Base-by-base conservation (phyloP, 805 yeast genomes). In the Yarrowia hollandica region DNA sequence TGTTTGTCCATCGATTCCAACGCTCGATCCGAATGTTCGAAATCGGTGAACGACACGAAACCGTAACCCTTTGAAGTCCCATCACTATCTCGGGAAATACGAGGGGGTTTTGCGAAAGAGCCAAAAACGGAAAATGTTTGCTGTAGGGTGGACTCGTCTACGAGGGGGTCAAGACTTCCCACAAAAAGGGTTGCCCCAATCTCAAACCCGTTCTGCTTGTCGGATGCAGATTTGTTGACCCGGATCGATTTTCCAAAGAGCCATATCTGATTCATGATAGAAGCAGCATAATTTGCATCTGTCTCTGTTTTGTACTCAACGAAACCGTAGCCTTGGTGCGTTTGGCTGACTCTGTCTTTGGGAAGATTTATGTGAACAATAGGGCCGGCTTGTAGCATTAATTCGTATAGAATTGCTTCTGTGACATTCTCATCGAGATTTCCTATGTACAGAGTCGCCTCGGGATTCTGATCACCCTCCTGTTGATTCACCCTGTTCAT, bases 291-390 rank as follows among this genome's bases (percentile, higher is more conserved):
- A 8, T 83, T 85, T 0, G 86, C 85, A 65, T 90, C 97, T 16
- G 72, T 75, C 2, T 73, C 72, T 14, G 76, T 74, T 54, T 74
- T 71, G 66, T 87, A 85, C 68, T 88, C 94, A 1, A 87, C 86
- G 72, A 94, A 92, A 9, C 96, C 97, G 73, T 77, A 92, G 5
- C 97, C 97, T 66, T 86, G 95, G 66, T 87, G 90, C 1, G 79
- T 74, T 61, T 81, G 81, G 25, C 82, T 72, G 4, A 90, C 76
- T 62, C 89, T 79, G 67, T 90, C 97, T 66, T 82, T 84, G 5
- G 97, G 97, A 63, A 94, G 75, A 62, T 85, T 79, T 4, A 94
- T 78, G 26, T 80, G 76, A 35, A 75, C 75, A 2, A 92, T 79
- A 0, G 96, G 96, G 0, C 92, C 90, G 38, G 89, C 84, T 70